These are phyloP conservation scores for Diaporthe citrichinensis DNA, from an alignment of 2,329 filamentous ascomycete genomes.

Conservation along the genomic window DNA sequence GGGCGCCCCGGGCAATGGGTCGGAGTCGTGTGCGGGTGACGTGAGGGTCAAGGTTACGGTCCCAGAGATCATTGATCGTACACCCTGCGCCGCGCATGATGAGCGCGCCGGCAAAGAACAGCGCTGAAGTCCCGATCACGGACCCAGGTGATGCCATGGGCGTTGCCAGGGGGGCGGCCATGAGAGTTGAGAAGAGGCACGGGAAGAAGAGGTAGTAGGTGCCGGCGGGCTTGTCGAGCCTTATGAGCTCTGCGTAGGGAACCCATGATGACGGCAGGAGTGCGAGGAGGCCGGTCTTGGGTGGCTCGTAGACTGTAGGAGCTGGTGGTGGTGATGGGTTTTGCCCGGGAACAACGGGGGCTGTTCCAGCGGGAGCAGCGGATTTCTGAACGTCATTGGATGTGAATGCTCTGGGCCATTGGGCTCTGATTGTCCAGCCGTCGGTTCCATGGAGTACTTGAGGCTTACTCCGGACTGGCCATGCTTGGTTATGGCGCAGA, in stretches of 20 bases:
- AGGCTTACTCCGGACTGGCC: not conserved
- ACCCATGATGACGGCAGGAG: conserved; percentile 77
- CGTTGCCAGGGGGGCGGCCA: conserved; percentile 78
- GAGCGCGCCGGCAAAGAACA: conserved; percentile 83
- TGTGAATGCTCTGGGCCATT: conserved; percentile 18
- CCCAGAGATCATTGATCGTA: conserved; percentile 92
- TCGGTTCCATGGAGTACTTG: not conserved
- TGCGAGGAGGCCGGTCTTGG: conserved; percentile 79
- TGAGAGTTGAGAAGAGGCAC: conserved; percentile 85
- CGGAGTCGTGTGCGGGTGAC: conserved; percentile 82
- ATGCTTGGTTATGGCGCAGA: not conserved
- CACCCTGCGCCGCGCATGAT: conserved; percentile 92
- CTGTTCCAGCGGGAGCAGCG: not conserved
- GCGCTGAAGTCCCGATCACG: conserved; percentile 73
- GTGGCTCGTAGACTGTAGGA: conserved; percentile 69
- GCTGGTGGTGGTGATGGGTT: conserved; percentile 37
- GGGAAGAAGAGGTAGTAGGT: conserved; percentile 90
- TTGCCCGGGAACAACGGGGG: conserved; percentile 35
- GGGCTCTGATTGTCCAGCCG: not conserved
- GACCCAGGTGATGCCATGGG: conserved; percentile 73
- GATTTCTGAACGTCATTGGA: conserved; percentile 14
- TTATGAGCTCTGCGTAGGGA: conserved; percentile 86
- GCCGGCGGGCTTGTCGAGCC: conserved; percentile 85
- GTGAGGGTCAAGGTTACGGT: conserved; percentile 86
- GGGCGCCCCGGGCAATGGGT: conserved; percentile 84